A percentile compares a stretch with the other conserved stretches of the same genome.
phyloP scores from a whole-genome alignment of 768 basidiomycete species.

The Amanita pseudoporphyria region DNA sequence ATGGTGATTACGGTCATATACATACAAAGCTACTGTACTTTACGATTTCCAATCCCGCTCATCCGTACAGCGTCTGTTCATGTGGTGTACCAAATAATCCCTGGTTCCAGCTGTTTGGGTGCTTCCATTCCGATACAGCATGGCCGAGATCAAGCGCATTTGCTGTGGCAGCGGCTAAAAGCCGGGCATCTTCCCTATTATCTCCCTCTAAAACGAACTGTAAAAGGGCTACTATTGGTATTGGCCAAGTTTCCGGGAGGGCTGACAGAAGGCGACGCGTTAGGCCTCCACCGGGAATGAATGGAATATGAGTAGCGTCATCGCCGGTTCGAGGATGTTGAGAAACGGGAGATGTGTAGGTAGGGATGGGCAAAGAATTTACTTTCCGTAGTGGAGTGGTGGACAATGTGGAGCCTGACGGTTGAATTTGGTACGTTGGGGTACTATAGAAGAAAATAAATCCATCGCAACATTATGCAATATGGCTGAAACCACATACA shows the following conservation, averaged over 20 bases:
- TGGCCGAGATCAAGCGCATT: constrained; percentile 35
- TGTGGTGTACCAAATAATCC: constrained; percentile 67
- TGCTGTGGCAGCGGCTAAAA: constrained; percentile 45
- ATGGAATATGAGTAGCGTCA: constrained; percentile 35
- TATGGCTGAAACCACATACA: constrained; percentile 32
- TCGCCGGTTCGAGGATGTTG: constrained; percentile 19
- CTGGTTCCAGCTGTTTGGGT: constrained; percentile 59
- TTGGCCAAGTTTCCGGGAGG: constrained; percentile 37
- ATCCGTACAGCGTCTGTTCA: constrained; percentile 67
- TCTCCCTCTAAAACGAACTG: constrained; percentile 81
- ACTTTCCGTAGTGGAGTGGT: constrained; percentile 36
- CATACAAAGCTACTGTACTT: no score
- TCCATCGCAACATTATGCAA: neutral
- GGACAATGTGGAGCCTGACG: constrained; percentile 34
- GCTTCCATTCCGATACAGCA: constrained; percentile 36
- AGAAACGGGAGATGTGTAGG: constrained; percentile 40
- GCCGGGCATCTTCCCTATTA: constrained; percentile 63
- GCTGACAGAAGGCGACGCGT: constrained; percentile 56
- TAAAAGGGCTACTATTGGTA: constrained; percentile 49
- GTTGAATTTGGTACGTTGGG: constrained; percentile 51
- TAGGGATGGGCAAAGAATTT: constrained; percentile 37
- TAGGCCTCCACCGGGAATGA: constrained; percentile 74
- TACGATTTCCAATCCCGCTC: constrained; percentile 8
- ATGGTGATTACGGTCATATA: constrained; percentile 25
- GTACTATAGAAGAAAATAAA: constrained; percentile 30